phyloP scores from a whole-genome alignment of 2,329 filamentous ascomycete genomes.

The Monosporascus sp. region DNA sequence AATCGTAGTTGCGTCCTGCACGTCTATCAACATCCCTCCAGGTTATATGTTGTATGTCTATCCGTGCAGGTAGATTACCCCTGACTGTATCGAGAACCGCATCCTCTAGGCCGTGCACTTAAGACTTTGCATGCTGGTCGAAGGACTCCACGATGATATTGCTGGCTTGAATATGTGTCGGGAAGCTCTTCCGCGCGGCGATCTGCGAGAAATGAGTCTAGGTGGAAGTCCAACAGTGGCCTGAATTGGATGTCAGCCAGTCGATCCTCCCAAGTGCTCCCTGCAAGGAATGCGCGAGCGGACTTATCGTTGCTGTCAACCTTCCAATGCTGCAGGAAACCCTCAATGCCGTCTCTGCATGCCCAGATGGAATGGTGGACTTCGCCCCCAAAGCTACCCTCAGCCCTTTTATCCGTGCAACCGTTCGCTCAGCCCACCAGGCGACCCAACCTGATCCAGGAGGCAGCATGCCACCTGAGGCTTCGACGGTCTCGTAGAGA shows the following conservation, averaged over 20 bases:
- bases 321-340: constrained; percentile 39
- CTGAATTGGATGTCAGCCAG: constrained; percentile 9
- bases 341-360: constrained; percentile 28
- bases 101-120: not conserved
- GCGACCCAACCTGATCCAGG: constrained; percentile 35
- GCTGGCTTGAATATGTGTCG: constrained; percentile 38
- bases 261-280: not conserved
- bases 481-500: constrained; percentile 38
- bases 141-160: constrained; percentile 41
- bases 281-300: not conserved
- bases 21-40: too few species aligned
- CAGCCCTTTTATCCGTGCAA: constrained; percentile 29
- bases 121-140: constrained; percentile 28
- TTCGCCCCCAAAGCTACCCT: constrained; percentile 30
- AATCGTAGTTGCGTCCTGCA: too few species aligned
- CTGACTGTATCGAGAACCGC: too few species aligned
- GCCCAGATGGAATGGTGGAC: constrained; percentile 40
- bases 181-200: constrained; percentile 31
- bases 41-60: too few species aligned
- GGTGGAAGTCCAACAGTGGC: constrained; percentile 42
- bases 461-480: constrained; percentile 36
- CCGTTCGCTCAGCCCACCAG: constrained; percentile 35
- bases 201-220: constrained; percentile 39
- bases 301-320: constrained; percentile 35
- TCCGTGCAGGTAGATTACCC: too few species aligned